Base-by-base conservation (phyloP, 1,139 yeast species). In the Pichia kudriavzevii region DNA sequence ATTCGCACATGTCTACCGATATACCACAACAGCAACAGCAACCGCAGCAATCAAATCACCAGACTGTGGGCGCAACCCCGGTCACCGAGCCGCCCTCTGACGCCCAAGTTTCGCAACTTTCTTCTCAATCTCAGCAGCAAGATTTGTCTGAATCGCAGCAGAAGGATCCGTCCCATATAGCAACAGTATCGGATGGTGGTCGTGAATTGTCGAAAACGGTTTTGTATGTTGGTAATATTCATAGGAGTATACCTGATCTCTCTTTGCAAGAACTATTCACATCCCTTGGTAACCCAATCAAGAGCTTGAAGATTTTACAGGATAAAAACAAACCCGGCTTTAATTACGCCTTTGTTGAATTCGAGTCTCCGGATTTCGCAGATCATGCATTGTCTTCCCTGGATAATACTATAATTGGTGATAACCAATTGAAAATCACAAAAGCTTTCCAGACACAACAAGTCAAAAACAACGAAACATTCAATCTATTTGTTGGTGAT, bases 341-440 rank as follows among this genome's bases (percentile, higher is more conserved):
- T 53, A 81, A 81, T 55, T 87, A 85, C 57, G 94, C 94, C 1
- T 87, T 87, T 57, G 73, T 85, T 36, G 94, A 85, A 58, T 85
- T 73, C 50, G 75, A 68, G 29, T 64, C 64, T 36, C 67, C 74
- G 31, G 65, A 63, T 26, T 65, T 69, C 26, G 94, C 95, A 2
- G 69, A 67, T 30, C 59, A 63, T 43, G 93, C 94, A 2, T 63
- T 79, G 40, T 67, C 67, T 38, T 60, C 75, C 8, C 62, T 83
- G 44, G 72, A 79, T 49, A 85, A 84, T 38, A 39, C 49, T 1
- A 51, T 56, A 28, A 51, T 80, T 31, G 71, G 72, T 45, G 67
- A 69, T 38, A 60, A 66, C 28, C 75, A 69, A 34, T 66, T 85
- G 43, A 72, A 66, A 44, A 73, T 85, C 52, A 81, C 83, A 48